phyloP scores from a whole-genome alignment of 805 yeast species.

The Middelhovenomyces tepae region DNA sequence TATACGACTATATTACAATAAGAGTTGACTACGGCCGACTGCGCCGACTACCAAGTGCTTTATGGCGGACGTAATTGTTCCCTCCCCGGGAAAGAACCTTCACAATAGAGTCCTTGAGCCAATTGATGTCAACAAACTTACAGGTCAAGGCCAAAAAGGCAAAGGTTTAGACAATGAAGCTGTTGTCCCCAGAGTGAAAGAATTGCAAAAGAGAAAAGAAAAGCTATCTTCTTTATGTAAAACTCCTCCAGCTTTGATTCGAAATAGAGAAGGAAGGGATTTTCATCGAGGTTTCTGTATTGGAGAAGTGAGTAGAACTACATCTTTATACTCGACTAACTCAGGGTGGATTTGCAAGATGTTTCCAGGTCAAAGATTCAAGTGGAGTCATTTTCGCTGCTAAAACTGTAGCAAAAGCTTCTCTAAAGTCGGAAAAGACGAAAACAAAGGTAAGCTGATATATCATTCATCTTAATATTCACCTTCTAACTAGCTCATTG shows the following conservation, averaged over 20 bases:
- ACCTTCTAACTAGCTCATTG: conserved; percentile 58
- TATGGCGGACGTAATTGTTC: too few species aligned
- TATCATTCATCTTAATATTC: too few species aligned
- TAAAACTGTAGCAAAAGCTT: conserved; percentile 93
- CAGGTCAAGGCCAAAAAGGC: too few species aligned
- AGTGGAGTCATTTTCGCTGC: conserved; percentile 84
- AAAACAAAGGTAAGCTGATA: too few species aligned
- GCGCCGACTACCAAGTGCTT: too few species aligned
- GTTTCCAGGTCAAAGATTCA: conserved; percentile 89
- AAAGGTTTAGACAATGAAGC: too few species aligned
- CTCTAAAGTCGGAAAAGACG: conserved; percentile 85
- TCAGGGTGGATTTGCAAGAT: conserved; percentile 92
- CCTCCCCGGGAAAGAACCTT: too few species aligned
- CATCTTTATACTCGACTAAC: neutral
- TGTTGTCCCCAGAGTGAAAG: too few species aligned
- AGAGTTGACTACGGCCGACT: too few species aligned
- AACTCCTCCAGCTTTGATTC: conserved; percentile 91
- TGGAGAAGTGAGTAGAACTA: conserved; percentile 49
- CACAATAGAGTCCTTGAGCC: too few species aligned
- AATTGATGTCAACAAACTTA: conserved; percentile 11
- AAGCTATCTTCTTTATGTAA: conserved; percentile 85
- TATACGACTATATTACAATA: too few species aligned
- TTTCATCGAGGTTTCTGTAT: conserved; percentile 83
- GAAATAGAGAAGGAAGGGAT: conserved; percentile 78
- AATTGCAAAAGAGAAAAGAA: conserved; percentile 59